A percentile compares a stretch with the other conserved stretches of the same genome.
Evolutionary conservation across 371 early-diverging fungal genomes (phyloP).

Genomic region (Zychaea mexicana): DNA sequence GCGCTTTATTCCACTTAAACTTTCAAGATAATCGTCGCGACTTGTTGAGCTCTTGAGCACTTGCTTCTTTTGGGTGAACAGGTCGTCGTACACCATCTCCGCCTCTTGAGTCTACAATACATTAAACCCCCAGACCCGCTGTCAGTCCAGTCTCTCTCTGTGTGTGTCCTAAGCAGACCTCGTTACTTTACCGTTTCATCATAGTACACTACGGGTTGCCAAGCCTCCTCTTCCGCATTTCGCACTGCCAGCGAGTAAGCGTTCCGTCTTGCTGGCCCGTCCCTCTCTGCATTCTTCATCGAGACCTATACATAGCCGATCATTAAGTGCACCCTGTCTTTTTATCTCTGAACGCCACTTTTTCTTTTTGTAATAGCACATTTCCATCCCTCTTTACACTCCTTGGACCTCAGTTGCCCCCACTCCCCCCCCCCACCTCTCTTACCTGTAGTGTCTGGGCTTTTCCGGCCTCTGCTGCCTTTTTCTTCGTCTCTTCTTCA

Average conservation of each 20-base stretch:
- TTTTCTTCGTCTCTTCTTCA: conserved; percentile 54
- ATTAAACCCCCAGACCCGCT: background rate
- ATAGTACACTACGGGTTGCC: conserved; percentile 72
- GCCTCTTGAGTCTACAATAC: conserved; percentile 40
- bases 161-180: too few relatives aligned
- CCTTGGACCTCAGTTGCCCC: background rate
- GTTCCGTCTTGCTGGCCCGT: conserved; percentile 52
- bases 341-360: background rate
- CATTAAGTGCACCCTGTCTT: background rate
- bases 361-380: too few relatives aligned
- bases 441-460: conserved; percentile 60
- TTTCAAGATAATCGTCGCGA: conserved; percentile 43
- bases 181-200: conserved; percentile 54
- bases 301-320: conserved; percentile 36
- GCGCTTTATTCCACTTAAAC: conserved; percentile 29
- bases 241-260: conserved; percentile 60
- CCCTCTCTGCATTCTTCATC: conserved; percentile 58
- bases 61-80: conserved; percentile 19
- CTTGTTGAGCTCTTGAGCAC: conserved; percentile 43
- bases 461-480: conserved; percentile 44
- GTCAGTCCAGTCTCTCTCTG: background rate
- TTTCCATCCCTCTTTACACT: background rate
- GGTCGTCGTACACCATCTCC: conserved; percentile 46
- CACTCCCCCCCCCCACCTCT: background rate
- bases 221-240: conserved; percentile 79